phyloP scores from a whole-genome alignment of 495 filamentous ascomycete species.

The Neurospora sp. region DNA sequence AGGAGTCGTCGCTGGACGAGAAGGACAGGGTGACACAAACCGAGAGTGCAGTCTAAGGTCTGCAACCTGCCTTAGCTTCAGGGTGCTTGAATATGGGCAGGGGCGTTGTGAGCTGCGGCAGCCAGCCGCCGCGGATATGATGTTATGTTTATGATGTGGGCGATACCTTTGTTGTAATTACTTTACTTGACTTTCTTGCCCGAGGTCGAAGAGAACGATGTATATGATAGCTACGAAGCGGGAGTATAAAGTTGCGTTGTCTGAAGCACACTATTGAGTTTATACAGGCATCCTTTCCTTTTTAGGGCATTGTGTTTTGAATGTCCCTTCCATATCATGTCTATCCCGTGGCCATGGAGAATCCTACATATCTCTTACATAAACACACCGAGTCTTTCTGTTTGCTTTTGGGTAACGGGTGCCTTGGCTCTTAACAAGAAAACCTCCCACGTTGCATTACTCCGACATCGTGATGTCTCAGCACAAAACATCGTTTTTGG shows the following conservation, averaged over 20 bases:
- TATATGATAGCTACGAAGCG: not conserved
- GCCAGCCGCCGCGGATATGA: not conserved
- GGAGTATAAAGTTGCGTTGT: not conserved
- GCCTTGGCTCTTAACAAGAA: not conserved
- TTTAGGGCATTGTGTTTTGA: not conserved
- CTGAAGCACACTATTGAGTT: not conserved
- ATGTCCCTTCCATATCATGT: not conserved
- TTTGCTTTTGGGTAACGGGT: not conserved
- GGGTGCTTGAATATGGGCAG: not conserved
- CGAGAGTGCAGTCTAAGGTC: not conserved
- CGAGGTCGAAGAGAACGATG: not conserved
- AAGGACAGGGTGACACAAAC: conserved; percentile 10
- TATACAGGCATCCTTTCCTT: not conserved
- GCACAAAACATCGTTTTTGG: not conserved
- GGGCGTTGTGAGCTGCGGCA: not conserved
- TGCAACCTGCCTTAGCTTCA: not conserved
- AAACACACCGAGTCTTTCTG: not conserved
- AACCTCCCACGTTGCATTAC: not conserved
- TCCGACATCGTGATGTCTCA: not conserved
- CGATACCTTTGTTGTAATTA: not conserved
- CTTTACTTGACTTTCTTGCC: not conserved
- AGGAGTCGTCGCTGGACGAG: conserved; percentile 11
- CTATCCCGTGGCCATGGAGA: not conserved
- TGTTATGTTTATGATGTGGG: not conserved
- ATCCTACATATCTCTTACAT: not conserved